Conservation (phyloP, 352 stramenopile species). For the Globisporangium barbulae region DNA sequence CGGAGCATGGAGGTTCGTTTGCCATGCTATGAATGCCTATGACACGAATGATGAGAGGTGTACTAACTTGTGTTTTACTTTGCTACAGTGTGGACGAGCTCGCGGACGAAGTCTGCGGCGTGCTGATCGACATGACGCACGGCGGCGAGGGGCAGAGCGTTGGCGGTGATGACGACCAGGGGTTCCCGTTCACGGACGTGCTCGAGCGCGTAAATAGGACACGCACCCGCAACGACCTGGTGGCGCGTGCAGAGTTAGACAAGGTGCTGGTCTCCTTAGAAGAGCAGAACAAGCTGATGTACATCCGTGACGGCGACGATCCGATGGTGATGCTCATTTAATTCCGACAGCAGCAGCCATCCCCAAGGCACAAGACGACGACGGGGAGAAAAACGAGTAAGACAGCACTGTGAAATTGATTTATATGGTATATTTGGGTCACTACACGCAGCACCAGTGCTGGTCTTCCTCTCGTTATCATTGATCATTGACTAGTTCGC, state of each 20-base stretch:
- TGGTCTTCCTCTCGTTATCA: not conserved
- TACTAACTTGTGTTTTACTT: constrained; percentile 8
- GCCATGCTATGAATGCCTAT: not conserved
- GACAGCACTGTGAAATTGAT: constrained; percentile 14
- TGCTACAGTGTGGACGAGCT: constrained; percentile 50
- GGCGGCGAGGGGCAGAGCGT: constrained; percentile 12
- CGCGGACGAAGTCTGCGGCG: constrained; percentile 55
- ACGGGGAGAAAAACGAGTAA: constrained; percentile 1
- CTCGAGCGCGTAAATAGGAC: constrained; percentile 52
- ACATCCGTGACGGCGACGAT: constrained; percentile 76
- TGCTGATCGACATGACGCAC: constrained; percentile 58
- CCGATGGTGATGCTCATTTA: constrained; percentile 87
- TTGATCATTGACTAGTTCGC: not conserved
- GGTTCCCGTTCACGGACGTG: constrained; percentile 54
- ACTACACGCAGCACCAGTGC: not conserved
- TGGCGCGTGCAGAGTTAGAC: constrained; percentile 59
- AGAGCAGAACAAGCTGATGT: constrained; percentile 90
- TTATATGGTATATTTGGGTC: constrained; percentile 19
- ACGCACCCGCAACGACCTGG: constrained; percentile 23
- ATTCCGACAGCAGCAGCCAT: constrained; percentile 3
- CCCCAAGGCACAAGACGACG: not conserved
- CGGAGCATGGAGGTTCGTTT: constrained; percentile 54
- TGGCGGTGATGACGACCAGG: constrained; percentile 61
- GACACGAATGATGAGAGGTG: not conserved
- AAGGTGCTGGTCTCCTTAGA: constrained; percentile 72